Evolutionary conservation across 2,329 filamentous ascomycete species (phyloP), one percentile per base, ranked within the genome.

Genomic region (Clonostachys rhizophaga): DNA sequence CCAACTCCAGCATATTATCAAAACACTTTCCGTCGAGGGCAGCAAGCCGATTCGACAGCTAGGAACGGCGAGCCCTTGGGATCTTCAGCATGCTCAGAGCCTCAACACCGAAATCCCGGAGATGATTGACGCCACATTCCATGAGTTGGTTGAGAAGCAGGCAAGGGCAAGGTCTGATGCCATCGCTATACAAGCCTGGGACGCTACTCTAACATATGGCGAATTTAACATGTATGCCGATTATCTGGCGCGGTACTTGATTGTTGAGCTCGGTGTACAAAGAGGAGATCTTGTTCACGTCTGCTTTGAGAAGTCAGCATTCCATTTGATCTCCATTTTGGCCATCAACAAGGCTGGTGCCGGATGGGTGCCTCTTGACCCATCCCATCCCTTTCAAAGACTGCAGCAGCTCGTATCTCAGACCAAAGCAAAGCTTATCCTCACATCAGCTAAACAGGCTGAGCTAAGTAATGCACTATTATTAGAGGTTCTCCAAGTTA

Each of bases 281-380:
- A n/a, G 6, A 6, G 35, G 35, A 13, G 36, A 44, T 11, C 12
- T 46, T 5, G 44, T 54, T 7, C 47, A 36, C 9, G 30, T 53
- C 18, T 53, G 48, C 49, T 54, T 51, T 24, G 51, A 49, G 33
- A 53, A 53, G 34, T 51, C 49, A 5, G 41, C 36, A 5, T 53
- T 49, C 45, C 17, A 18, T 5, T n/a, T 47, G 6, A 46, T 55
- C 6, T 40, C 52, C 7, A 45, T 51, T 5, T 9, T 54, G 10
- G 53, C 40, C 4, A 46, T 55, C 33, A 45, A 43, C 4, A 54
- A 52, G 42, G 45, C 47, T n/a, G 50, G 53, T 14, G 50, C 24
- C 3, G 47, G 48, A 10, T 53, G 35, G 11, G 46, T 55, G 3
- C 44, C 46, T 14, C 41, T 54, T 6, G 46, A 51, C 12, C 46